Base-by-base conservation (phyloP, 768 basidiomycete genomes). In the Rhizopogon roseolus region DNA sequence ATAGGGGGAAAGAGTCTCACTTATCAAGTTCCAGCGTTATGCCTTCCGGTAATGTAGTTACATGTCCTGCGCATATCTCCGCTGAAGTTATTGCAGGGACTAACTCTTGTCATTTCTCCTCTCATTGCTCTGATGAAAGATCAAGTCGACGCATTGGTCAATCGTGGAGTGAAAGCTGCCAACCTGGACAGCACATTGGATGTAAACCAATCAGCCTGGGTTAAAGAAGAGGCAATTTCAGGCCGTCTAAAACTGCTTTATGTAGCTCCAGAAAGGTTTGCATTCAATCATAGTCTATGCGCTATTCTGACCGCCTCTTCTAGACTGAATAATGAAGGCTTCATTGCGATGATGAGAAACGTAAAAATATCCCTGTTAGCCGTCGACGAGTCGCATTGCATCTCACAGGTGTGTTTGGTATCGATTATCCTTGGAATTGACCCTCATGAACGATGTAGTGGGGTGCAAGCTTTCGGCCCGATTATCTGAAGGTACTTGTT, bases 341-440 rank as follows among this genome's bases (percentile, higher is more conserved):
- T 77, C 61, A 56, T 74, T 9, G 55, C 70, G n/a, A 66, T 80
- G 71, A 76, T 81, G 67, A 55, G 60, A 7, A 60, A 64, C 10
- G 71, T 76, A 34, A 70, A 68, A 39, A 74, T 80, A 9, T 71
- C 76, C 1, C 64, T 81, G 0, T 65, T 80, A 1, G 78, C 80
- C 0, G 73, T 81, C 1, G 78, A 80, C 49, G 77, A 79, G 58
- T 74, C 76, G 1, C 77, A 79, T 52, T 78, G 78, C 57, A 73
- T 76, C 34, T 75, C 74, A 0, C 73, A 76, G 62, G 73, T 73
- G 36, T 37, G 57, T 37, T 19, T 27, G 27, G 37, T 41, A 27
- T 28, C 6, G 17, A n/a, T 49, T 25, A 17, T 17, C 41, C 29
- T 29, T 19, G 32, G 37, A n/a, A 16, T 44, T 28, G 14, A 36